Percentiles rank a stretch among this genome's conserved stretches.
These are phyloP conservation scores for Volvox africanus DNA, from an alignment of 139 green algal species.

Conservation along the genomic window DNA sequence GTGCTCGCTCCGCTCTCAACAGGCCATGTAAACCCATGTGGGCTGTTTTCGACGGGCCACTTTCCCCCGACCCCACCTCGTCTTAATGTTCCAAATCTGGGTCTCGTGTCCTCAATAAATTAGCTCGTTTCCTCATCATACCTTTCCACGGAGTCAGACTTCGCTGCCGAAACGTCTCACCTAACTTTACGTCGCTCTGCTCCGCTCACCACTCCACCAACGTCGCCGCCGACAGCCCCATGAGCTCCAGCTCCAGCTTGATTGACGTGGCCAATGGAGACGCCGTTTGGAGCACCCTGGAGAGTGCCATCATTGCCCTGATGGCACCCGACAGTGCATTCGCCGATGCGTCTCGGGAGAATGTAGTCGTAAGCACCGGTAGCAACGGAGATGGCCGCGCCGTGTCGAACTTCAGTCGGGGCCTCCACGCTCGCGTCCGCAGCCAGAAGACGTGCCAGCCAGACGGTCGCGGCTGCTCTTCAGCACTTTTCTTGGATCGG, in stretches of 20 bases:
- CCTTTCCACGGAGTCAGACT: too few relatives aligned
- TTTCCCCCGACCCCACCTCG: too few relatives aligned
- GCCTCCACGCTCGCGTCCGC: slow-evolving; percentile 8
- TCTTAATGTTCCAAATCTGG: too few relatives aligned
- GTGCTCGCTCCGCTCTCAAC: too few relatives aligned
- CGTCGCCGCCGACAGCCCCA: neutral
- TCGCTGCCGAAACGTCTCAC: too few relatives aligned
- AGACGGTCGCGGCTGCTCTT: neutral
- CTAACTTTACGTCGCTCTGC: too few relatives aligned
- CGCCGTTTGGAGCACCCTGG: neutral
- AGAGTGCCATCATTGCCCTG: neutral
- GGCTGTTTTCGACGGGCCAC: too few relatives aligned
- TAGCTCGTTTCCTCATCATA: too few relatives aligned
- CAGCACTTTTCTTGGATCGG: neutral
- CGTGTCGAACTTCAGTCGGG: neutral
- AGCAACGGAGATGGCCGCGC: neutral
- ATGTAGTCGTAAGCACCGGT: neutral
- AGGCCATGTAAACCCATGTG: too few relatives aligned
- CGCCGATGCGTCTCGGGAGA: neutral
- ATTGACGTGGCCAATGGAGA: neutral
- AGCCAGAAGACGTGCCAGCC: neutral
- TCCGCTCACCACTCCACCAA: too few relatives aligned
- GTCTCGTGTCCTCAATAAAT: too few relatives aligned
- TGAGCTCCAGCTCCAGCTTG: neutral
- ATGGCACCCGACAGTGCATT: neutral